Percentiles rank a stretch among this genome's conserved stretches.
These are phyloP conservation scores for Cladorrhinum samala DNA, from an alignment of 495 filamentous ascomycete species.

Conservation along the genomic window DNA sequence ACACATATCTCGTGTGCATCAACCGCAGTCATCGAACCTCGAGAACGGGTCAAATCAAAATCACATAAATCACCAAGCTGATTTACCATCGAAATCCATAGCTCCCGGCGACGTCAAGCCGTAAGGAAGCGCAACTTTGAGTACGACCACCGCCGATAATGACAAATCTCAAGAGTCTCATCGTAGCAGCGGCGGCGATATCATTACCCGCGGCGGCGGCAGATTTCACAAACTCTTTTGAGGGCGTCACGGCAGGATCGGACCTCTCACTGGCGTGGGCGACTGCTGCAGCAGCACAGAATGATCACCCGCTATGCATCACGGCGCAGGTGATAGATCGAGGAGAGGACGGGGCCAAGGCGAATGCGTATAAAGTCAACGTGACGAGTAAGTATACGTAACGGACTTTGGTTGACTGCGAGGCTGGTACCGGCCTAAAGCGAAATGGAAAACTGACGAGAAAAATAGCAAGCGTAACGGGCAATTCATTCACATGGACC, in stretches of 20 bases:
- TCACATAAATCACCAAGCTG: too few relatives aligned
- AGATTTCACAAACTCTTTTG: conserved; percentile 27
- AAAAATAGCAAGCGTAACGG: conserved; percentile 21
- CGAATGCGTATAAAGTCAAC: conserved; percentile 26
- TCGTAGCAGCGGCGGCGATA: neutral
- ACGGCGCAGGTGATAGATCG: conserved; percentile 29
- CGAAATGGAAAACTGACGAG: conserved; percentile 8
- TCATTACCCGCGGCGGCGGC: conserved; percentile 7
- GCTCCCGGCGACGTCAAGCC: too few relatives aligned
- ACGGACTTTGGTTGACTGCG: neutral
- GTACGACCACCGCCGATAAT: too few relatives aligned
- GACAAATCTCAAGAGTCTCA: conserved; percentile 2
- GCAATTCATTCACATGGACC: conserved; percentile 31
- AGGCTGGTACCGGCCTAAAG: neutral
- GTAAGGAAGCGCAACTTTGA: too few relatives aligned
- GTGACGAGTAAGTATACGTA: conserved; percentile 25
- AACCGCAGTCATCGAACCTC: too few relatives aligned
- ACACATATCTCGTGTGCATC: too few relatives aligned
- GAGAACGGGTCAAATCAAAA: too few relatives aligned
- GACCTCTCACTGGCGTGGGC: conserved; percentile 28
- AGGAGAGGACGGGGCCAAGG: conserved; percentile 20
- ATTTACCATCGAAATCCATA: too few relatives aligned
- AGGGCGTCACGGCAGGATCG: conserved; percentile 17
- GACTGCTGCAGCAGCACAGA: conserved; percentile 6
- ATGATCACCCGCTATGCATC: conserved; percentile 27